Conservation (phyloP, 306 rosid genomes). For the Crataegus laevigata region DNA sequence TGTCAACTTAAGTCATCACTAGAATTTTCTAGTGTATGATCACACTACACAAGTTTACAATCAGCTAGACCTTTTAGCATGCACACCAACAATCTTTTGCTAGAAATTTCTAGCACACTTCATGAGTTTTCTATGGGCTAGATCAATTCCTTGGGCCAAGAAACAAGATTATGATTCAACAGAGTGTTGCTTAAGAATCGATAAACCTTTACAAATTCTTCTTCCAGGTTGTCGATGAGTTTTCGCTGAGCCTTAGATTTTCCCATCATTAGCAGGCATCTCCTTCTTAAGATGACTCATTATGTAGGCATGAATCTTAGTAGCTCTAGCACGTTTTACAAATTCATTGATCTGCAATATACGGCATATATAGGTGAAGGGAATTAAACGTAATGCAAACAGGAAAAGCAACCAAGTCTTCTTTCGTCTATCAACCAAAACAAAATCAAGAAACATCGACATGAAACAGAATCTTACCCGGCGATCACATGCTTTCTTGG, state of each 20-base stretch:
- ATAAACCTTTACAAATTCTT: slow-evolving; percentile 38
- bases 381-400: background rate
- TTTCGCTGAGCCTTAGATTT: slow-evolving; percentile 41
- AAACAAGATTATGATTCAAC: too few species aligned
- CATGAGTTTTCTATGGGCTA: too few species aligned
- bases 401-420: background rate
- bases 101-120: too few species aligned
- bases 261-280: slow-evolving; percentile 49
- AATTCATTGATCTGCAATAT: slow-evolving; percentile 37
- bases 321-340: slow-evolving; percentile 47
- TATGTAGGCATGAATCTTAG: slow-evolving; percentile 42
- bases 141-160: too few species aligned
- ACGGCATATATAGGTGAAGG: background rate
- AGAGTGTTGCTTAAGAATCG: too few species aligned
- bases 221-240: slow-evolving; percentile 45
- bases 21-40: too few species aligned
- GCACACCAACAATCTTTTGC: too few species aligned
- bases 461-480: slow-evolving; percentile 34
- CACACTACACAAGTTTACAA: too few species aligned
- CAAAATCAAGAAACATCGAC: background rate
- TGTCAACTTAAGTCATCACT: too few species aligned
- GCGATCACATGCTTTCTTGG: slow-evolving; percentile 90
- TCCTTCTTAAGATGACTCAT: slow-evolving; percentile 49
- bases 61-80: too few species aligned
- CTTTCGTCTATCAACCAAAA: background rate